Base-by-base conservation (phyloP, 306 rosid species). In the Chamaecrista fasciculata region DNA sequence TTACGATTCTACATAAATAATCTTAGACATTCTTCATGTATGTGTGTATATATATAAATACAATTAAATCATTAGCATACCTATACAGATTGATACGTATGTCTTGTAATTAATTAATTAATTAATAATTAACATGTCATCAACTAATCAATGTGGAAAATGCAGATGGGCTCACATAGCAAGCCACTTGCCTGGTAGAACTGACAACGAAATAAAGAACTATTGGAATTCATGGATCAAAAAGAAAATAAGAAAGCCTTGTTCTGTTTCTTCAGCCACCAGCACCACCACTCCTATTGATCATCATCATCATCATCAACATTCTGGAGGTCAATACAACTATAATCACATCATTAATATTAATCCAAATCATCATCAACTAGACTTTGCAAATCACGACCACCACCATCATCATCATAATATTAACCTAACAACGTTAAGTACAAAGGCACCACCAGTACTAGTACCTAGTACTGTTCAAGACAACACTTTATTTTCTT, bases 191-290 rank as follows among this genome's bases (percentile, higher is more conserved):
- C 98, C 98, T 0, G 98, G 98, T 56, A 83, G 98, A 85, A 94
- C 98, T 9, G 98, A 94, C 74, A 94, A 94, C 4, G 98, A 94
- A 79, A 94, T 94, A 68, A 94, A 94, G 76, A 94, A 94, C 80
- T 94, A 94, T 28, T 94, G 98, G 98, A 94, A 94, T 46, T 94
- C 98, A 34, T 94, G 98, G 98, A 94, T 94, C 65, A 94, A 90
- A 58, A 94, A 94, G 83, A 94, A 94, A 85, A 94, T 90, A 0
- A 46, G 89, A 79, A 94, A 90, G 63, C 82, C 96, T 46, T 50
- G 91, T 55, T 61, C 91, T 0, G 42, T 83, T 4, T 20, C 88
- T 72, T 69, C 83, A 3, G 29, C 78, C 15, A 42, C 77, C 31
- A 23, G 16, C 36, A 33, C 36, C 36, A 28, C 33, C 33, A 28